Evolutionary conservation across 2,329 filamentous ascomycete species (phyloP).

Genomic region (Exophiala viscosa): DNA sequence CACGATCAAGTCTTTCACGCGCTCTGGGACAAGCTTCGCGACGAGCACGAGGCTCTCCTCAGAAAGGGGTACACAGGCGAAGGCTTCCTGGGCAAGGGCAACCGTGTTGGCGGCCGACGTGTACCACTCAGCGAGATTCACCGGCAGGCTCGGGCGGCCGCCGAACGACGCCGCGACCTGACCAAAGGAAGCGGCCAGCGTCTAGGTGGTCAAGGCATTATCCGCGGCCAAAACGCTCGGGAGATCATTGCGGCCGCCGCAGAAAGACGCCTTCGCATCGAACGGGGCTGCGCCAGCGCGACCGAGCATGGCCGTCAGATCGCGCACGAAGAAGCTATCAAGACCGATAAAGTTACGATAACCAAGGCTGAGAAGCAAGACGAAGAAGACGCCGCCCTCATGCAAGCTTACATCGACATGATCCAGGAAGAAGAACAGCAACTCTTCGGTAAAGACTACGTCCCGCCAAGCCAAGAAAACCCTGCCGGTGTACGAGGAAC

Average conservation of each 20-base stretch:
- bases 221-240: conserved; percentile 65
- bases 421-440: conserved; percentile 73
- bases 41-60: conserved; percentile 73
- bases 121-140: conserved; percentile 71
- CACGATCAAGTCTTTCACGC: conserved; percentile 80
- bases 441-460: conserved; percentile 55
- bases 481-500: conserved; percentile 47
- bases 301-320: conserved; percentile 65
- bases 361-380: conserved; percentile 85
- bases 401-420: conserved; percentile 79
- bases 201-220: conserved; percentile 61
- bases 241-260: conserved; percentile 68
- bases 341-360: conserved; percentile 68
- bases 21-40: conserved; percentile 83
- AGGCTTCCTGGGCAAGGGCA: conserved; percentile 74
- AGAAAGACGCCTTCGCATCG: conserved; percentile 62
- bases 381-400: conserved; percentile 81
- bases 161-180: conserved; percentile 63
- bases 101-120: conserved; percentile 64
- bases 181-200: conserved; percentile 62
- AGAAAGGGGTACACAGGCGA: conserved; percentile 87
- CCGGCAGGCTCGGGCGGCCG: conserved; percentile 67
- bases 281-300: conserved; percentile 72
- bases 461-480: conserved; percentile 50
- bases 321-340: conserved; percentile 56